Evolutionary conservation across 192 early-diverging fungal genomes (phyloP), one percentile per base, ranked within the genome.

Genomic region (Rhizophagus clarus): DNA sequence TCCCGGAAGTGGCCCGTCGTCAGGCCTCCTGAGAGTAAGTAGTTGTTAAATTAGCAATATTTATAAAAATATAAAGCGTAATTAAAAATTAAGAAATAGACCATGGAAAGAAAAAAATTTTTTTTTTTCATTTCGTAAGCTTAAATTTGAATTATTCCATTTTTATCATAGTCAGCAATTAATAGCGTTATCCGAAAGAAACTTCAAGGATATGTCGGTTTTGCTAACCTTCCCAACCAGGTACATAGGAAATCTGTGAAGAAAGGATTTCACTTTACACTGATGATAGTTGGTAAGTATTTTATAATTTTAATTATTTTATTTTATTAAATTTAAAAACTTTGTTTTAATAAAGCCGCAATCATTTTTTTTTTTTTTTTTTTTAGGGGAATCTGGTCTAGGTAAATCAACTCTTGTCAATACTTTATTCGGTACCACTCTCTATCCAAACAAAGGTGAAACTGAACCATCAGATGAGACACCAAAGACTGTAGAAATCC

Each of bases 321-420:
- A 40, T 0, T 10, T n/a, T n/a, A n/a, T n/a, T 56, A 32, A 77
- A 29, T 26, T n/a, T n/a, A 32, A 14, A 15, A 63, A 66, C 14
- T 61, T 40, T 61, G 34, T 61, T 73, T 28, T 31, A 56, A 29
- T 74, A 22, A 1, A 22, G 3, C 20, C 17, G 45, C 24, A 14
- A 28, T 47, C 8, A 7, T 82, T 79, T 62, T 56, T 49, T 34
- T 81, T n/a, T n/a, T 32, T 77, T 76, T 74, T 82, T 79, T 62
- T 56, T 49, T 34, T 81, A 95, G 94, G 97, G 62, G 95, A 96
- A 82, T 94, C 96, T 60, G 98, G 98, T 34, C 88, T 98, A 31
- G 98, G 98, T 74, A 99, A 99, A 90, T 96, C 95, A 22, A 99
- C 98, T 20, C 87, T 99, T 31, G 94, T 98, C 86, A 99, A 99